Evolutionary conservation across 2,329 filamentous ascomycete genomes (phyloP).

Genomic region (Fusarium fracticaudum): DNA sequence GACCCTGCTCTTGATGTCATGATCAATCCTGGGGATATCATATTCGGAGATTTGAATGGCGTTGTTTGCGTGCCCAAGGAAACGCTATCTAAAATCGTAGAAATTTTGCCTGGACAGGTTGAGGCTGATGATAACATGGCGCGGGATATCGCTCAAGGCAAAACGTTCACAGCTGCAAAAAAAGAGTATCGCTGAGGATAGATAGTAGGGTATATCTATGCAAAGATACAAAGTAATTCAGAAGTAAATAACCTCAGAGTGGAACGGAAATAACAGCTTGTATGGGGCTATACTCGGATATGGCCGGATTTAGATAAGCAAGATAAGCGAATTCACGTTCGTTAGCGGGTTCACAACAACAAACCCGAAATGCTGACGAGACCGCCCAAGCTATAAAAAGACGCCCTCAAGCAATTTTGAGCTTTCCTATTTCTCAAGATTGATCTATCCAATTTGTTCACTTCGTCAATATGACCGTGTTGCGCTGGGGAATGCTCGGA

Average conservation of each 20-base stretch:
- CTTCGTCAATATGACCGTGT: neutral
- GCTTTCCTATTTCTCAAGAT: neutral
- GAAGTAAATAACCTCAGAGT: neutral
- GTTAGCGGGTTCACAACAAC: neutral
- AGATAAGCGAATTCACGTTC: neutral
- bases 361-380: neutral
- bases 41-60: constrained; percentile 9
- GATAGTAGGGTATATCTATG: fast-evolving
- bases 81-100: neutral
- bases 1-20: neutral
- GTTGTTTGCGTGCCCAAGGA: constrained; percentile 20
- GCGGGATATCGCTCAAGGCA: neutral
- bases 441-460: fast-evolving
- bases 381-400: neutral
- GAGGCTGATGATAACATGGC: constrained; percentile 27
- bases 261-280: neutral
- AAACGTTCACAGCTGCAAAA: neutral
- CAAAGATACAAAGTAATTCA: no score
- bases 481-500: constrained; percentile 19
- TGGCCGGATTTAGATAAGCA: neutral
- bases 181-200: neutral
- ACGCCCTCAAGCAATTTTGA: fast-evolving
- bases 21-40: neutral
- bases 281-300: neutral
- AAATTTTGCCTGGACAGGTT: constrained; percentile 4